phyloP scores from a whole-genome alignment of 306 rosid species.

The Castanea sativa region DNA sequence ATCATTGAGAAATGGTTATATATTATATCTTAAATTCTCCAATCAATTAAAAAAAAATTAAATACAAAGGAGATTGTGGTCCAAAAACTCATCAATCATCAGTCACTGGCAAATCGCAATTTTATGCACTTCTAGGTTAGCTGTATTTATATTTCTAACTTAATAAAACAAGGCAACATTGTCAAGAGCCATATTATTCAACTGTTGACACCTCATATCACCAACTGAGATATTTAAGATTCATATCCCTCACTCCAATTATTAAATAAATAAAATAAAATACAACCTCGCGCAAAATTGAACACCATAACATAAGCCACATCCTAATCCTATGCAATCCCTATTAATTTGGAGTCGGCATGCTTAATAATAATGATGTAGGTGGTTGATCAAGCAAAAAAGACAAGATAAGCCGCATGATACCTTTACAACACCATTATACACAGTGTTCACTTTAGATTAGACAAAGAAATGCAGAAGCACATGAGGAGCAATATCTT shows the following conservation, averaged over 20 bases:
- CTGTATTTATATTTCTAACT: too few relatives aligned
- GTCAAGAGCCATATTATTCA: fast-evolving
- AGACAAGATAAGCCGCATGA: constrained; percentile 20
- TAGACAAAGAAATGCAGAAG: constrained; percentile 15
- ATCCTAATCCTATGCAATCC: background rate
- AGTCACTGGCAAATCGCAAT: too few relatives aligned
- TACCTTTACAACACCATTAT: constrained; percentile 16
- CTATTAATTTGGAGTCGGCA: constrained; percentile 37
- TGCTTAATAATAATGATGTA: constrained; percentile 35
- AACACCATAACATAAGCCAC: background rate
- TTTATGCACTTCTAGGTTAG: background rate
- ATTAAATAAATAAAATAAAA: too few relatives aligned
- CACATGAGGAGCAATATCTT: constrained; percentile 19
- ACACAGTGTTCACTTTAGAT: background rate
- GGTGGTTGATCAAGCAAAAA: constrained; percentile 24
- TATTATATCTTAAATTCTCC: too few relatives aligned
- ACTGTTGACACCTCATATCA: too few relatives aligned
- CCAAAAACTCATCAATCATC: background rate
- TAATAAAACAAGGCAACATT: too few relatives aligned
- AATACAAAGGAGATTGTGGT: too few relatives aligned
- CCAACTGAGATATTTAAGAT: too few relatives aligned
- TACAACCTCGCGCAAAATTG: too few relatives aligned
- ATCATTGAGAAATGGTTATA: too few relatives aligned
- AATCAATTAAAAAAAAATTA: too few relatives aligned
- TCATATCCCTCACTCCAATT: too few relatives aligned